phyloP scores from a whole-genome alignment of 1,284 basidiomycete species.

The Rugiboletus extremiorientalis region DNA sequence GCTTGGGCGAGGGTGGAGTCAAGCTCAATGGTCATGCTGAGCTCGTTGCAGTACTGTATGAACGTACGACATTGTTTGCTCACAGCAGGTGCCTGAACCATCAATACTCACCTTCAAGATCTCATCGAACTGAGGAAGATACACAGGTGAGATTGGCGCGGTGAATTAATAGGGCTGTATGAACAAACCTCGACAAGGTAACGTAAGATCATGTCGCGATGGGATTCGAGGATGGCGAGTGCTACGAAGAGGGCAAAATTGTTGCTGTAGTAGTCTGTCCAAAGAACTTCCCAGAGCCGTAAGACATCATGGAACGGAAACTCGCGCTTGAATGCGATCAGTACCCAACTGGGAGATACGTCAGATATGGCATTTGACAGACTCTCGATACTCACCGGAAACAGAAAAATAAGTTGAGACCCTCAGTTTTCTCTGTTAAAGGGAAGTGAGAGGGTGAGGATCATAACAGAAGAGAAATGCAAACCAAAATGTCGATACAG shows the following conservation, averaged over 20 bases:
- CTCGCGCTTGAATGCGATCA: constrained; percentile 94
- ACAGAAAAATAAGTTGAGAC: constrained; percentile 96
- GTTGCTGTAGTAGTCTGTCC: constrained; percentile 88
- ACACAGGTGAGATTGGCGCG: constrained; percentile 8
- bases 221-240: constrained; percentile 89
- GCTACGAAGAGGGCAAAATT: constrained; percentile 94
- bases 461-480: constrained; percentile 1
- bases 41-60: constrained; percentile 83
- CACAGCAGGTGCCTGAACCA: neutral
- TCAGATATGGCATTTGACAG: neutral
- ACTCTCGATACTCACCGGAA: constrained; percentile 65
- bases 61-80: constrained; percentile 4
- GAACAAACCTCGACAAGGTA: constrained; percentile 83
- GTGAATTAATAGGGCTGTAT: neutral
- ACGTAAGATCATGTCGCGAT: constrained; percentile 90
- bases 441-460: neutral
- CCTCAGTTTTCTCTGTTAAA: constrained; percentile 79
- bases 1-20: constrained; percentile 91
- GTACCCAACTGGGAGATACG: constrained; percentile 61
- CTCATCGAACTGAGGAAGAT: constrained; percentile 64
- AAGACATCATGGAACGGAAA: constrained; percentile 90
- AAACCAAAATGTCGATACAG: constrained; percentile 83
- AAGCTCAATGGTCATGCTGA: constrained; percentile 92
- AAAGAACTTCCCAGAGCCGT: constrained; percentile 93
- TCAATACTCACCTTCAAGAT: constrained; percentile 69